These are phyloP conservation scores for Holtermanniella nyarrowii DNA, from an alignment of 768 basidiomycete species.

Conservation along the genomic window DNA sequence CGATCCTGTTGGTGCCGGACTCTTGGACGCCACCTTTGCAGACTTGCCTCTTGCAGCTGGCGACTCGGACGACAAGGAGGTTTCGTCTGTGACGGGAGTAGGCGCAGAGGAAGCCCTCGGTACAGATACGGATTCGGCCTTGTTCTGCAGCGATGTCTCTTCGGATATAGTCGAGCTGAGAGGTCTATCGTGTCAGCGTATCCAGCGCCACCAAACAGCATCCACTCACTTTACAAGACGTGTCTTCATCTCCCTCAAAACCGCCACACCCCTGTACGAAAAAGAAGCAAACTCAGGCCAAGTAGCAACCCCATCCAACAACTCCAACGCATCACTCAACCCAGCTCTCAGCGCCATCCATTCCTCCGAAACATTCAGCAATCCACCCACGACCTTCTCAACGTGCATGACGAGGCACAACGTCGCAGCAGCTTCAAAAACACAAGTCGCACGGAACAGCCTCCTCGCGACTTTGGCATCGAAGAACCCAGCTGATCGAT, in stretches of 20 bases:
- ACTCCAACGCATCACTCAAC: conserved; percentile 19
- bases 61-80: too few relatives aligned
- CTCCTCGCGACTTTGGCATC: conserved; percentile 26
- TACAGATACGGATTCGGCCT: too few relatives aligned
- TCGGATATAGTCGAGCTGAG: too few relatives aligned
- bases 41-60: too few relatives aligned
- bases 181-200: conserved; percentile 1
- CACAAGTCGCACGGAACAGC: conserved; percentile 18
- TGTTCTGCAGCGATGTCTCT: background rate
- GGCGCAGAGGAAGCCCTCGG: too few relatives aligned
- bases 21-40: too few relatives aligned
- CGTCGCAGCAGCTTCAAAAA: conserved; percentile 27
- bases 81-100: too few relatives aligned
- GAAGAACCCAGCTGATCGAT: conserved; percentile 23
- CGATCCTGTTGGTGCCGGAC: too few relatives aligned
- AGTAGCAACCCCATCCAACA: conserved; percentile 21
- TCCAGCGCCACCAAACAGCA: too few relatives aligned
- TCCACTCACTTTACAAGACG: too few relatives aligned
- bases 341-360: conserved; percentile 16
- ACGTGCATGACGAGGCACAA: conserved; percentile 23
- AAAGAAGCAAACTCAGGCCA: conserved; percentile 7
- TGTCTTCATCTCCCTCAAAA: conserved; percentile 21
- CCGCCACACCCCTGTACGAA: conserved; percentile 13
- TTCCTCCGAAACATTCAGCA: background rate
- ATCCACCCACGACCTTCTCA: conserved; percentile 10